Conservation (phyloP, 352 stramenopile genomes). For the Thalassiosira mediterranea region DNA sequence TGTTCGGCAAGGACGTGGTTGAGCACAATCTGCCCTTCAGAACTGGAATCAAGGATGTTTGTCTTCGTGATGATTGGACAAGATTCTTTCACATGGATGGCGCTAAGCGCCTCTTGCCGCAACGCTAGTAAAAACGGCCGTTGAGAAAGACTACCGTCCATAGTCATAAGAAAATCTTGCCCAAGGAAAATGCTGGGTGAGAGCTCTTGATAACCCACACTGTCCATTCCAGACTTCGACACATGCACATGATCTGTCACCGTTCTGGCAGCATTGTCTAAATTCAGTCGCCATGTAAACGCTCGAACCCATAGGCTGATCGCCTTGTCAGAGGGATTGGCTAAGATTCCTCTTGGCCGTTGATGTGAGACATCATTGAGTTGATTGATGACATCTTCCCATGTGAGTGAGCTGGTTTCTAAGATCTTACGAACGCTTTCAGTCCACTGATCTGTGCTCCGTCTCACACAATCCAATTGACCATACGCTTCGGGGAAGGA, state of each 20-base stretch:
- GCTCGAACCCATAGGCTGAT: conserved; percentile 59
- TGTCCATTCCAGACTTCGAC: conserved; percentile 21
- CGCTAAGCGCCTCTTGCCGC: conserved; percentile 21
- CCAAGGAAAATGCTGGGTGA: no score
- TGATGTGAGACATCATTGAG: conserved; percentile 35
- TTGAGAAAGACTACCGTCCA: no score
- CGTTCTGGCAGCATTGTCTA: conserved; percentile 33
- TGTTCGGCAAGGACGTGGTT: no score
- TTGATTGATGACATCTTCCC: conserved; percentile 43
- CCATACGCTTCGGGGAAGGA: conserved; percentile 53
- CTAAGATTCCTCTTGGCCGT: conserved; percentile 68
- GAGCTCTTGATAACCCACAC: conserved; percentile 41
- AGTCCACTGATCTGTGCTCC: conserved; percentile 36
- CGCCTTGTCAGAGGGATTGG: conserved; percentile 54
- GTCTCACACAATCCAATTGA: conserved; percentile 47
- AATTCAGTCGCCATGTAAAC: conserved; percentile 63
- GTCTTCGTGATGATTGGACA: no score
- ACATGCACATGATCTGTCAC: conserved; percentile 15
- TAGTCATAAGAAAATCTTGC: no score
- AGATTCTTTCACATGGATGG: no score
- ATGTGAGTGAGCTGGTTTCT: conserved; percentile 21
- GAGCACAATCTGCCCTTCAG: no score
- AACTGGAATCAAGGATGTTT: no score
- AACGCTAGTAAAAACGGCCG: conserved; percentile 35
- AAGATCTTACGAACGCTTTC: conserved; percentile 30